Base-by-base conservation (phyloP, 1,284 basidiomycete species). In the Cryptococcus sp. region DNA sequence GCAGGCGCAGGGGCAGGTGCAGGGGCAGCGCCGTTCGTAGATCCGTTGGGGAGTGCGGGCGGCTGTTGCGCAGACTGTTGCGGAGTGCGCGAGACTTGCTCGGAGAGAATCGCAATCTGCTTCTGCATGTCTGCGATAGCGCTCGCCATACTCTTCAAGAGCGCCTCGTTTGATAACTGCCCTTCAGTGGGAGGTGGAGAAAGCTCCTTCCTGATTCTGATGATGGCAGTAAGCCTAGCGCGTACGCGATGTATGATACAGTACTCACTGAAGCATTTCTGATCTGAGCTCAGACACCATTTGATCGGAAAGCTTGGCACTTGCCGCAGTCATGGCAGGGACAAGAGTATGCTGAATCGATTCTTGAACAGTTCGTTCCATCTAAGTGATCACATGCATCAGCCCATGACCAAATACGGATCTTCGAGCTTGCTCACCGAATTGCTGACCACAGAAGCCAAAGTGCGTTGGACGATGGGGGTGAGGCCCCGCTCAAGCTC, bases 221-320 rank as follows among this genome's bases (percentile, higher is more conserved):
- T 13, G 25, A 10, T 7, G 50, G 42, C 8, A 45, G n/a, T 19
- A 2, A 22, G 42, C 42, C 5, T 13, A n/a, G n/a, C 15, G 13
- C 30, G 30, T 13, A 35, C 13, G 16, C n/a, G 2, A 47, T 15
- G 41, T 17, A 15, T 13, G 19, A 47, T 20, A 23, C 16, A 3
- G 43, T 22, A 63, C 68, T 59, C 23, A 69, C 70, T 75, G 71
- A 6, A 71, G 47, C 65, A 76, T 67, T 57, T 77, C 73, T 6
- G 71, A 67, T 58, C 65, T 68, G 47, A 75, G 54, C 54, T 77
- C 73, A 2, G 54, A 19, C 2, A 63, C 55, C 5, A 77, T 57
- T 52, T 66, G 64, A 52, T 75, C 71, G 39, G 65, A 65, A 11
- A 73, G 49, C 19, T 53, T 53, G 5, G 51, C 59, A 11, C 59